A percentile compares a stretch with the other conserved stretches of the same genome.
These are phyloP conservation scores for Colletotrichum musae DNA, from an alignment of 2,329 filamentous ascomycete species.

Conservation along the genomic window DNA sequence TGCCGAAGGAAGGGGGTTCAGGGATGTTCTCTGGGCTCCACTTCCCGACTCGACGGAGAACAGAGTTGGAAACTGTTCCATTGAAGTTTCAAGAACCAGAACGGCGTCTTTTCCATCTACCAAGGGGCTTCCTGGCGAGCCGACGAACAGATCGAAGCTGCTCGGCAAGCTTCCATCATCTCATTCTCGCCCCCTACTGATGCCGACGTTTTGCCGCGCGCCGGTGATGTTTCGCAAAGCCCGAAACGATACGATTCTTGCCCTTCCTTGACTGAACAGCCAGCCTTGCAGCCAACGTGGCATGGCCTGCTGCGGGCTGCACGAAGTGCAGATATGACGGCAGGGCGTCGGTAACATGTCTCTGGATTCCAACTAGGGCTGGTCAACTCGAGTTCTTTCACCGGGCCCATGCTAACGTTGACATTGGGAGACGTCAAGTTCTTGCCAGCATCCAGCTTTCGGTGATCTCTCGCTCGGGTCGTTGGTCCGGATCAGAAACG, in stretches of 20 bases:
- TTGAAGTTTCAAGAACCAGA: constrained; percentile 40
- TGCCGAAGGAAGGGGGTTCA: constrained; percentile 27
- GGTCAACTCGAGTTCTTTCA: no score
- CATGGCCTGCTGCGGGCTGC: constrained; percentile 36
- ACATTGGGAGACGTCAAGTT: neutral
- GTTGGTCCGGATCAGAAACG: constrained; percentile 10
- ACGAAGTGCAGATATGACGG: constrained; percentile 30
- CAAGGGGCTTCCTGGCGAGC: constrained; percentile 13
- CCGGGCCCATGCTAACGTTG: no score
- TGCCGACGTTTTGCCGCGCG: constrained; percentile 25
- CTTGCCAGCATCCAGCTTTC: neutral
- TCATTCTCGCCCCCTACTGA: neutral
- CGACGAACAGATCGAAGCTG: constrained; percentile 11
- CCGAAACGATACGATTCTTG: neutral
- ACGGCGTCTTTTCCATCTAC: constrained; percentile 17
- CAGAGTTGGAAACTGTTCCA: constrained; percentile 40
- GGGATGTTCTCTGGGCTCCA: constrained; percentile 32
- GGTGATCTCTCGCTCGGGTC: constrained; percentile 18
- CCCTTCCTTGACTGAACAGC: neutral
- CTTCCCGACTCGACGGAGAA: constrained; percentile 32
- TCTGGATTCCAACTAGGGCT: neutral
- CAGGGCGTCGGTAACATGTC: constrained; percentile 5
- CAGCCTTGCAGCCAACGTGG: constrained; percentile 31
- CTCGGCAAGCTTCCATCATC: constrained; percentile 35
- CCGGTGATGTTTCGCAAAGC: neutral